Base-by-base conservation (phyloP, 2,329 filamentous ascomycete genomes). In the Pseudocercospora cruenta region DNA sequence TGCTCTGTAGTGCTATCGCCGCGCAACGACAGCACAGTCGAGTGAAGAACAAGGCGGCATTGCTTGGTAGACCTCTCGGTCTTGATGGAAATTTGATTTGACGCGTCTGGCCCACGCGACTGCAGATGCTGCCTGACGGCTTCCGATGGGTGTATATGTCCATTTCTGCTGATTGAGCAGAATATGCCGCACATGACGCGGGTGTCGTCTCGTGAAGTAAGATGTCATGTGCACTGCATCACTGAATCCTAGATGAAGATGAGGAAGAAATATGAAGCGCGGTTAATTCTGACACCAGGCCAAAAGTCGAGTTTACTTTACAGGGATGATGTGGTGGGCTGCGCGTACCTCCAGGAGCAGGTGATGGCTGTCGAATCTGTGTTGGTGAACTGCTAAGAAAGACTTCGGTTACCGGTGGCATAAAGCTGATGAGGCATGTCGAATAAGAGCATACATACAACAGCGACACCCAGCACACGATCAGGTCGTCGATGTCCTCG, bases 21-120 rank as follows among this genome's bases (percentile, higher is more conserved):
- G 72, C 95, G 88, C n/a, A 99, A 83, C 3, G 93, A 89, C n/a
- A 98, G 86, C 0, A 99, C 94, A 0, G 93, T 96, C 6, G 94
- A 95, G 12, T 88, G 86, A 74, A 96, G 91, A 16, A 83, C 85
- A 67, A 94, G 60, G 19, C 33, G 55, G 59, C 60, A 64, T 65
- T 69, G 31, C 8, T 1, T 21, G n/a, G 9, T 45, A 3, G 26
- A 21, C 10, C 19, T 36, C 33, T 58, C 51, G 14, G 26, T 31
- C 16, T 39, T 24, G 51, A 67, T 31, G 7, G 53, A 53, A 19
- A 71, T 43, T 21, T 54, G 47, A 36, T 66, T 67, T 49, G 67
- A 67, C 22, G 70, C 70, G 64, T 78, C 76, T 6, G 76, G 76
- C 14, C 77, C 77, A 60, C 77, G 69, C 8, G 72, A 68, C 31